Conservation (phyloP, 495 filamentous ascomycete genomes). For the Podospora sp. region DNA sequence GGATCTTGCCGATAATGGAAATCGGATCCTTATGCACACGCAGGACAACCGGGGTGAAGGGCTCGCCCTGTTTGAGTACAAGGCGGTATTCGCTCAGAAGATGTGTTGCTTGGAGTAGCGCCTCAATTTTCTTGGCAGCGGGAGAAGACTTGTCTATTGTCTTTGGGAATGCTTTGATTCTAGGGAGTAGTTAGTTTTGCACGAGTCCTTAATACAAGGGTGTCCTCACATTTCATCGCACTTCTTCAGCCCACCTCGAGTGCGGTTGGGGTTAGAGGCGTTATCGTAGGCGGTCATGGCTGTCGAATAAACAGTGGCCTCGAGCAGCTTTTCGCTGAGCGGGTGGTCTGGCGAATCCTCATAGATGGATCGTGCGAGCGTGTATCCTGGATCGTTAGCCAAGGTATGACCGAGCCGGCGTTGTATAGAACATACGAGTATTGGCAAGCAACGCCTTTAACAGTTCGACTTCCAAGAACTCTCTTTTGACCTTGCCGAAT, state of each 20-base stretch:
- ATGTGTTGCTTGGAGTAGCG: slow-evolving; percentile 85
- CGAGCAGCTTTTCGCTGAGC: slow-evolving; percentile 55
- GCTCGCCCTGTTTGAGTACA: slow-evolving; percentile 86
- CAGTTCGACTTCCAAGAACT: slow-evolving; percentile 71
- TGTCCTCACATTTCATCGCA: slow-evolving; percentile 77
- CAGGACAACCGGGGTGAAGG: slow-evolving; percentile 88
- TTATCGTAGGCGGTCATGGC: slow-evolving; percentile 82
- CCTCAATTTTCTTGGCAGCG: slow-evolving; percentile 57
- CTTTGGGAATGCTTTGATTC: slow-evolving; percentile 68
- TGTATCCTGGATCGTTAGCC: slow-evolving; percentile 57
- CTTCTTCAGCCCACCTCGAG: slow-evolving; percentile 78
- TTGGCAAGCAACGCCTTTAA: slow-evolving; percentile 72
- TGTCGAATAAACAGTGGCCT: slow-evolving; percentile 65
- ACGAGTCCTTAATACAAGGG: not conserved
- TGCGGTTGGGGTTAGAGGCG: slow-evolving; percentile 85
- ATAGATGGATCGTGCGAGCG: slow-evolving; percentile 71
- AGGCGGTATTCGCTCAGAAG: slow-evolving; percentile 84
- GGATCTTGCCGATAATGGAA: slow-evolving; percentile 77
- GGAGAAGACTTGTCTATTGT: slow-evolving; percentile 60
- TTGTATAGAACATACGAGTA: slow-evolving; percentile 54
- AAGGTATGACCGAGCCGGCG: not conserved
- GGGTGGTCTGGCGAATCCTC: slow-evolving; percentile 55
- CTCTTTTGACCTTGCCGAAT: slow-evolving; percentile 66
- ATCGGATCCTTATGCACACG: slow-evolving; percentile 85
- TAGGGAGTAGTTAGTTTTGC: slow-evolving; percentile 35